Base-by-base conservation (phyloP, 2,329 filamentous ascomycete genomes). In the Chrysoporthe austroafricana region DNA sequence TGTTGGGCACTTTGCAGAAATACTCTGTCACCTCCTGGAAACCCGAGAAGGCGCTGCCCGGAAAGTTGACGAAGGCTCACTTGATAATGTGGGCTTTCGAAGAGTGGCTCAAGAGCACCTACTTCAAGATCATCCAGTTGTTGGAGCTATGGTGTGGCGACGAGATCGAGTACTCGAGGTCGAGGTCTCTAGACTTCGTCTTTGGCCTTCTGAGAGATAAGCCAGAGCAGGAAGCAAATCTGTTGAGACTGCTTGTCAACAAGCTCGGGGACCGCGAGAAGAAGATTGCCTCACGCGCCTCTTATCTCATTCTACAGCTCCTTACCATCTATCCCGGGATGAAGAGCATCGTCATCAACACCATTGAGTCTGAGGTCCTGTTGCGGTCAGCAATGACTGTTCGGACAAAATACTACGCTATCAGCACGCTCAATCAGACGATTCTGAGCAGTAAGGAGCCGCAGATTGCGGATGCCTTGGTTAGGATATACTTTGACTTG, bases 391-490 rank as follows among this genome's bases (percentile, higher is more conserved):
- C 93, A 13, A 96, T 98, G 78, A 95, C 89, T 74, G 84, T 91
- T 46, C 92, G 96, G 73, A 93, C 95, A 52, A 96, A 93, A 76
- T 99, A 99, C 80, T 97, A 97, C 78, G 94, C 93, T 44, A 90
- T 97, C 77, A 97, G 97, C 77, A 98, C 96, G 0, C 84, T 99
- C 62, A 99, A 99, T 77, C 96, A 99, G 80, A 98, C 95, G 0
- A 94, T 98, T 62, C 80, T 99, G 62, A 97, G 92, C 77, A 87
- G 82, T 65, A 96, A 91, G 74, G 95, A 98, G 75, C 90, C 94
- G 50, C 85, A 88, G 21, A 86, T 97, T 21, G 94, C 94, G 8
- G 90, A 91, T 74, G 88, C 91, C 64, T 84, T 99, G 16, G 83
- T 99, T 50, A 89, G 92, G 64, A 94, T 98, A 57, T 99, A 98